Base-by-base conservation (phyloP, 768 basidiomycete species). In the Agrocybe chaxingu region DNA sequence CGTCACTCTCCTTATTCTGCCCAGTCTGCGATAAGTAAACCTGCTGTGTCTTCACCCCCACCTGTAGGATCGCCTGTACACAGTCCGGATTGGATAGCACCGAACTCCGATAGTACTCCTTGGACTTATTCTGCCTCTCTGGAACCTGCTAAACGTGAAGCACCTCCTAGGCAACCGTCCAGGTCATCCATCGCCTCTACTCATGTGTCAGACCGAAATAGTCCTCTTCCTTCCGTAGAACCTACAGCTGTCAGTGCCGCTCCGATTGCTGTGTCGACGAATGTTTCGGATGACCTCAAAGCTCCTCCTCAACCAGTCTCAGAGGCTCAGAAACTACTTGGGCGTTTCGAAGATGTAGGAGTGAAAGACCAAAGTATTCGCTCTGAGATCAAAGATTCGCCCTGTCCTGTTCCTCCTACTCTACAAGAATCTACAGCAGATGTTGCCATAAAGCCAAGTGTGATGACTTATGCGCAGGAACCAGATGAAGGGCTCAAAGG, bases 171-270 rank as follows among this genome's bases (percentile, higher is more conserved):
- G 57, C 78, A 78, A 36, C 66, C 68, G 34, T 82, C 81, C 53
- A 77, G 77, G 42, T 83, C 82, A 10, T 81, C 80, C 39, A 77
- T 77, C 56, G 77, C 76, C n/a, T 84, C 83, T 47, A 71, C 75
- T 24, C 70, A 70, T 37, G 67, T 62, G 46, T 79, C 79, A 55
- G 69, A 73, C 51, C 65, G 63, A 58, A 65, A 61, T 49, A 64
- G 66, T 40, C 59, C 66, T 35, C 43, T 47, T 18, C 52, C 57
- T 33, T 43, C 54, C 2, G 58, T 50, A 36, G 45, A 47, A 4
- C 54, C 51, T 52, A 48, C 52, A 38, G 38, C 53, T 18, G 46
- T 45, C 30, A 45, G 51, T 42, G 45, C 42, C 32, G 47, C 43
- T 43, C 50, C 36, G 30, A 29, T 44, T 39, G 42, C 40, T 19